phyloP scores from a whole-genome alignment of 768 basidiomycete genomes.

The Mycena sanguinolenta region DNA sequence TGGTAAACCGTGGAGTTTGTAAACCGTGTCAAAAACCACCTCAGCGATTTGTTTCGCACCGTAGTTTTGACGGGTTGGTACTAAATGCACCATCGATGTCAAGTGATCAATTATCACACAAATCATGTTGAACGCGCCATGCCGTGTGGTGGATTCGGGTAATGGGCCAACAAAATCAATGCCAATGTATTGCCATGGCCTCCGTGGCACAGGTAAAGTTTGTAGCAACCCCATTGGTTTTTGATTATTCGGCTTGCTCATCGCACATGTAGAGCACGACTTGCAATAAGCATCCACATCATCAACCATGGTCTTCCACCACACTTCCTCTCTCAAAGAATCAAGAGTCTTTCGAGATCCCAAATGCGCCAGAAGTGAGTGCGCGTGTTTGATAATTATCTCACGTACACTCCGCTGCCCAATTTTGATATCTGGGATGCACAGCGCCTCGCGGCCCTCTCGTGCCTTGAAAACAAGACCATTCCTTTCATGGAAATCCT shows the following conservation, averaged over 20 bases:
- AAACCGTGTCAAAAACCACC: no score
- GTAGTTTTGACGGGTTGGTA: no score
- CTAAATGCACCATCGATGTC: slow-evolving; percentile 42
- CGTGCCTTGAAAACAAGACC: slow-evolving; percentile 40
- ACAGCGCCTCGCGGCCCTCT: slow-evolving; percentile 16
- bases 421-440: slow-evolving; percentile 42
- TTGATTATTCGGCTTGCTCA: slow-evolving; percentile 25
- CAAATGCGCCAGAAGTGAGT: slow-evolving; percentile 52
- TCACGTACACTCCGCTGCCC: slow-evolving; percentile 29
- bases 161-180: slow-evolving; percentile 28
- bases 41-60: no score
- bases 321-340: slow-evolving; percentile 23
- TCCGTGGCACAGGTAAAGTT: not conserved
- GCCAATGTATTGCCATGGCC: not conserved
- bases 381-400: slow-evolving; percentile 49
- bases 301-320: slow-evolving; percentile 27
- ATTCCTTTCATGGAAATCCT: slow-evolving; percentile 43
- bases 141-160: slow-evolving; percentile 36
- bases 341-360: slow-evolving; percentile 47
- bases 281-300: slow-evolving; percentile 21
- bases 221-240: not conserved
- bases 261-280: slow-evolving; percentile 31
- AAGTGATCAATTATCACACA: slow-evolving; percentile 40
- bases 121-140: slow-evolving; percentile 42
- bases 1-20: slow-evolving; percentile 33